A percentile compares a stretch with the other conserved stretches of the same genome.
These are phyloP conservation scores for Fraxinus baroniana DNA, from an alignment of 305 asterid genomes.

Conservation along the genomic window DNA sequence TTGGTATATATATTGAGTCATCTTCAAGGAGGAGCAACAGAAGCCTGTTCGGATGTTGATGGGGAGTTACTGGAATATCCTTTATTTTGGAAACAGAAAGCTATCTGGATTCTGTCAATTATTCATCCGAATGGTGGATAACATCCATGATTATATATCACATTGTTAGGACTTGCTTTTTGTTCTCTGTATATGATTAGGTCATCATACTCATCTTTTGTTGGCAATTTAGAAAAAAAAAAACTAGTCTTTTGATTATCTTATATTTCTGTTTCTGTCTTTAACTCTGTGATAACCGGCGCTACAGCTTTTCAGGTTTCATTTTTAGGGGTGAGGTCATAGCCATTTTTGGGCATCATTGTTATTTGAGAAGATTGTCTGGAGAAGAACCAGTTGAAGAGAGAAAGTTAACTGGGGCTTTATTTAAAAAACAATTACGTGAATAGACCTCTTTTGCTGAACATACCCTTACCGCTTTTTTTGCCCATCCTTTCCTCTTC, in stretches of 20 bases:
- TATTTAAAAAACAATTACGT: not conserved
- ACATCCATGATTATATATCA: not conserved
- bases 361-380: not conserved
- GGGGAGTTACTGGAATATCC: not conserved
- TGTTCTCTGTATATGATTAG: not conserved
- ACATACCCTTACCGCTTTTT: not conserved
- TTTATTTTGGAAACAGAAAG: not conserved
- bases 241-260: not conserved
- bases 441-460: not conserved
- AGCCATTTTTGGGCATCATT: not conserved
- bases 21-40: not conserved
- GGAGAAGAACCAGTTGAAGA: not conserved
- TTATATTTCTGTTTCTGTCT: not conserved
- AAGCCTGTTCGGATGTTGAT: not conserved
- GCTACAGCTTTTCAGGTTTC: slow-evolving; percentile 1
- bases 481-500: not conserved
- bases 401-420: not conserved
- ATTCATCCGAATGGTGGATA: not conserved
- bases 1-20: not conserved
- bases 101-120: not conserved
- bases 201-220: not conserved
- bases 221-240: not conserved
- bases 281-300: not conserved
- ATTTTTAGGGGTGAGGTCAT: not conserved
- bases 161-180: not conserved